A percentile compares a stretch with the other conserved stretches of the same genome.
phyloP scores from a whole-genome alignment of 345 rosid genomes.

The Eucalyptus globulus region DNA sequence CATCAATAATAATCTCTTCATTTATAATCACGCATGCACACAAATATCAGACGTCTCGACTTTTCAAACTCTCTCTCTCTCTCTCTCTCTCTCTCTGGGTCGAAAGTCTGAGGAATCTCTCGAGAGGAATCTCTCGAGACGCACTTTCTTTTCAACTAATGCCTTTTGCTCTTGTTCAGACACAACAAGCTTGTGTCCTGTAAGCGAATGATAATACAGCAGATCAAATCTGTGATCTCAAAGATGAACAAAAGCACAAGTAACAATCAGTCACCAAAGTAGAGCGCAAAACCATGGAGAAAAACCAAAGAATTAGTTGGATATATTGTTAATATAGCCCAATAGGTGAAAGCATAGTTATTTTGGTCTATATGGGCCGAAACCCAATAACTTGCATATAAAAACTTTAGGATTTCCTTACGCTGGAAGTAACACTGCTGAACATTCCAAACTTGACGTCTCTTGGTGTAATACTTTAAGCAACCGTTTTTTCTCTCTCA shows the following conservation, averaged over 20 bases:
- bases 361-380: rapidly evolving
- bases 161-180: neutral
- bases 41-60: neutral
- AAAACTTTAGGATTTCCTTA: rapidly evolving
- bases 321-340: too few species aligned
- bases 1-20: neutral
- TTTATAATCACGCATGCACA: neutral
- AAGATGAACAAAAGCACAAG: neutral
- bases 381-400: too few species aligned
- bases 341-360: too few species aligned
- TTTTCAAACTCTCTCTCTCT: neutral
- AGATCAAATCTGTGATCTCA: neutral
- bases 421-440: rapidly evolving
- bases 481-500: too few species aligned
- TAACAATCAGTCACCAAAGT: neutral
- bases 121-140: neutral
- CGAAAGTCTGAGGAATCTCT: neutral
- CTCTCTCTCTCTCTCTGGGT: neutral
- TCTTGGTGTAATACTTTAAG: too few species aligned
- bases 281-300: slow-evolving; percentile 38
- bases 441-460: too few species aligned
- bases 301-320: slow-evolving; percentile 12
- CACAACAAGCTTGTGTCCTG: neutral
- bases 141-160: neutral
- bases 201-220: neutral